These are phyloP conservation scores for Arthrobotrys sinensis DNA, from an alignment of 2,329 filamentous ascomycete species.

Conservation along the genomic window DNA sequence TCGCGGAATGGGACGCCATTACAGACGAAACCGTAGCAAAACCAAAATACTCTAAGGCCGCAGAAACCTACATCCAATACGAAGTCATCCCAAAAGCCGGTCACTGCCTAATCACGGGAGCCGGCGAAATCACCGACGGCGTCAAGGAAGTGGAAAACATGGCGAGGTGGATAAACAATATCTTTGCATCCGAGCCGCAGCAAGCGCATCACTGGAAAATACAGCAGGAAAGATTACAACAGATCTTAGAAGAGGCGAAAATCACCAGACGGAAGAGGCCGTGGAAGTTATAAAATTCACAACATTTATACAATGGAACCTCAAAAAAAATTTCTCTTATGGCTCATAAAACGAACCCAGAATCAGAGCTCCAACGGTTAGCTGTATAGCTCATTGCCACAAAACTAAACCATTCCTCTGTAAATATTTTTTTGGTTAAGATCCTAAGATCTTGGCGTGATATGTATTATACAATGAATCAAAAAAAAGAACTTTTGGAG, in stretches of 20 bases:
- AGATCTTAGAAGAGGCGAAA: background rate
- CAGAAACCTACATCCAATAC: conserved; percentile 35
- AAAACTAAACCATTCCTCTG: background rate
- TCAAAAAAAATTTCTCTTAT: no score
- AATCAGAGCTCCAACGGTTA: no score
- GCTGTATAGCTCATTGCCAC: no score
- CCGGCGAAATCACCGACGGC: conserved; percentile 9
- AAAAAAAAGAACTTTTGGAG: conserved; percentile 23
- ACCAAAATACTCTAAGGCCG: background rate
- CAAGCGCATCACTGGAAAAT: conserved; percentile 26
- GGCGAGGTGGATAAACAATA: conserved; percentile 25
- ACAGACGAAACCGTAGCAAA: background rate
- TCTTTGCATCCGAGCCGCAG: conserved; percentile 17
- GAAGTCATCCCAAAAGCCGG: conserved; percentile 28
- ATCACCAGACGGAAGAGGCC: background rate
- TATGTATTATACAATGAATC: conserved; percentile 1
- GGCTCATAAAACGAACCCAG: no score
- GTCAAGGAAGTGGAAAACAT: conserved; percentile 40
- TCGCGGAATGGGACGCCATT: background rate
- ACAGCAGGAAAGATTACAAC: background rate
- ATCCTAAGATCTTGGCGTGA: background rate
- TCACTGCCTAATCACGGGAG: conserved; percentile 40
- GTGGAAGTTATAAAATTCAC: conserved; percentile 22
- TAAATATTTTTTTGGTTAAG: background rate
- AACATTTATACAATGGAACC: background rate